Evolutionary conservation across 139 green algal genomes (phyloP), one percentile per base, ranked within the genome.

Genomic region (Chlorella sp.): DNA sequence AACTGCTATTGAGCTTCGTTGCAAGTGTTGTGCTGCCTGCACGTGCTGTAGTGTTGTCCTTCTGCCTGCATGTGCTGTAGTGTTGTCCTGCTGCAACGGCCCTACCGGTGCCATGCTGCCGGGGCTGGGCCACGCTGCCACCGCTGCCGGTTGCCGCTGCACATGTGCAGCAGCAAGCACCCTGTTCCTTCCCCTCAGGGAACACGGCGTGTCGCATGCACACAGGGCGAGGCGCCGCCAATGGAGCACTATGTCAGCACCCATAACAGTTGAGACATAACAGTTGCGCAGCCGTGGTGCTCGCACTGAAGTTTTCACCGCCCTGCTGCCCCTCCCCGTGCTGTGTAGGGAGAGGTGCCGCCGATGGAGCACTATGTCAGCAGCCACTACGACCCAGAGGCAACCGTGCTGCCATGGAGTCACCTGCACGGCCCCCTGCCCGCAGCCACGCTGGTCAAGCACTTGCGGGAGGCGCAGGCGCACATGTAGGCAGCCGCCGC

Each of bases 351-450:
- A 15, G n/a, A 73, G 21, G 55, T 93, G 47, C 89, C 89, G 4
- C 84, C 88, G 12, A 84, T 92, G 68, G 89, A 92, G 23, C 78
- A 89, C 60, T 93, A 92, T 44, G 70, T 70, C 0, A 70, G 84
- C 21, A 30, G 26, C 25, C 64, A 71, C 21, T 82, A 86, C 47
- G 34, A 78, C n/a, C 86, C 87, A 21, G 69, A 67, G 0, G 20
- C 36, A 23, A 41, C 74, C 30, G 38, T 85, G 56, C 74, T 91
- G 60, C 88, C 88, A 1, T 91, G 88, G 88, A 20, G 34, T n/a
- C 88, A 91, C 73, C 79, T 91, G 62, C 56, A 90, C 34, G 86
- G 86, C 1, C 73, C 88, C 16, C 72, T 91, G 78, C 88, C 88
- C 32, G 32, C 69, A 36, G 60, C 34, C 12, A 91, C 88, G n/a